Base-by-base conservation (phyloP, 2,329 filamentous ascomycete species). In the Drechmeria coniospora region DNA sequence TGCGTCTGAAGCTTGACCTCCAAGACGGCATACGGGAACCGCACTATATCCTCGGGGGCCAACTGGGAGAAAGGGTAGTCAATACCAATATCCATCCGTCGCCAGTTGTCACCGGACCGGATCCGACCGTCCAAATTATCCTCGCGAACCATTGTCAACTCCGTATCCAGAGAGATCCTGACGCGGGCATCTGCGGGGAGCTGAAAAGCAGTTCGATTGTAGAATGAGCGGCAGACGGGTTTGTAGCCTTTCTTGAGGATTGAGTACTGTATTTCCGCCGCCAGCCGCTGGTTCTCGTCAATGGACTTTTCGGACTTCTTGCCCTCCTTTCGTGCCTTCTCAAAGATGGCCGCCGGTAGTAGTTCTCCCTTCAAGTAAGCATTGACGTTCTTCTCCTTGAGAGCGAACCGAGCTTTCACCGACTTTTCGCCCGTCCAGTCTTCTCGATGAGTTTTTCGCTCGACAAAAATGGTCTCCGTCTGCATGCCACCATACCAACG, bases 401-500 rank as follows among this genome's bases (percentile, higher is more conserved):
- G 65, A 7, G 80, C 68, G 47, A 98, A 98, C 23, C 90, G 79
- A 23, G 90, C 87, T 61, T 98, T 98, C 57, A 98, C 90, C 2
- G 87, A 95, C 59, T 95, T 93, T 53, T 98, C 90, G 32, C 90
- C 90, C 0, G 90, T 98, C 90, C 90, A 98, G 52, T 98, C 90
- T 54, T 98, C 90, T 21, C 90, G 78, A 59, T 98, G 90, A 1
- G 90, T 98, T 59, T 98, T 98, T 36, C 90, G 74, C 61, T 98
- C 90, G 15, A 98, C 79, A 46, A 95, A 98, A 32, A 95, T 92
- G 30, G 82, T 90, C 47, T 95, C 86, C 29, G 65, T 83, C 43
- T 90, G 74, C 87, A 98, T 94, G 23, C 82, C 84, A 34, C 90
- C 90, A 47, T 98, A 98, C 90, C 90, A 98, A 39, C 90, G 73